Base-by-base conservation (phyloP, 148 eudicot genomes). In the Chenopodium formosanum region DNA sequence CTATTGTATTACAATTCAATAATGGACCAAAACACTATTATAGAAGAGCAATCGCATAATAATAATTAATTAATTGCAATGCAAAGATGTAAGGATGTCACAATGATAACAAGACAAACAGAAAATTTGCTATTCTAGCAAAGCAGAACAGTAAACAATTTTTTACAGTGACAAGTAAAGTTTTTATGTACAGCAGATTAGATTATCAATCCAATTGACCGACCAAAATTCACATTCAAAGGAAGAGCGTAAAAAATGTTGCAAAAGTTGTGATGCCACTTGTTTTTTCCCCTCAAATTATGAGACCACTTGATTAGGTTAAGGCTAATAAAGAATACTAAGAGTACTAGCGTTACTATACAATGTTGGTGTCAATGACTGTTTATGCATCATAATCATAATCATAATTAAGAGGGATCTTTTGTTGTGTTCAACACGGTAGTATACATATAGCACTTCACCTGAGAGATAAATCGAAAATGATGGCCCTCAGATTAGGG, bases 151-250 rank as follows among this genome's bases (percentile, higher is more conserved):
- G 52, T 48, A 8, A 48, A 48, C 71, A 68, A 6, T 29, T 68
- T 11, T 27, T 10, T 34, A 34, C 37, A 34, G 4, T 68, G 17
- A 29, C 40, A 3, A 68, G 37, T 67, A 67, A 67, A 67, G 5
- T 34, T 3, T 67, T 14, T 16, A 10, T 48, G 11, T 48, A 67
- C 29, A 23, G 48, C 2, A 34, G 37, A 70, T 17, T 4, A 70
- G 4, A 34, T 70, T 13, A 34, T 34, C 48, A 70, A 47, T 34
- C 40, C 47, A 19, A 32, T 6, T 31, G 27, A 64, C 70, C 71
- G 70, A 63, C 79, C 50, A 9, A n/a, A 40, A 34, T 29, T 77
- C 53, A 77, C 68, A 11, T 7, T 34, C 32, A 77, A 77, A 70
- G 47, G 73, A 34, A 31, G 46, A 37, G 73, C 47, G 14, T 53